Evolutionary conservation across 106 monocot genomes (phyloP), one percentile per base, ranked within the genome.

Genomic region (Allium sativum): DNA sequence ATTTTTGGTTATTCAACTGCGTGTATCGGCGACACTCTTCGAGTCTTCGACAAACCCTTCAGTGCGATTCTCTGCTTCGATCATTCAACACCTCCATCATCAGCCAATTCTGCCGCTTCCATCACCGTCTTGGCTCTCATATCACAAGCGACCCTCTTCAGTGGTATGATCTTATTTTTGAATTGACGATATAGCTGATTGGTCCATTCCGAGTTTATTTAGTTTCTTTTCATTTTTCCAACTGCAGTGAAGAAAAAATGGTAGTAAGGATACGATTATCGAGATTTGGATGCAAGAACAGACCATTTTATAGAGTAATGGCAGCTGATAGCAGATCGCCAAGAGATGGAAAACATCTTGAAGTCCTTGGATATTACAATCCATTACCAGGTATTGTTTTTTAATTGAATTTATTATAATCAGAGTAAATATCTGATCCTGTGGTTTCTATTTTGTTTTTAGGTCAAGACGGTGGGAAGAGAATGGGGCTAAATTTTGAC

Each of bases 291-390:
- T 96, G 96, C 76, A 72, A 59, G 71, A 90, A 96, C 79, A 84
- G 58, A 62, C 96, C 96, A 0, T 91, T 87, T 77, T 96, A 87
- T 56, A 71, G 96, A 14, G 81, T 96, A 43, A 84, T 87, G 79
- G 87, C 96, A 12, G 96, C 96, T n/a, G 82, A 96, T 55, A 87
- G 90, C 68, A 57, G 90, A 12, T 87, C 81, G 8, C 84, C 82
- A 0, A 74, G 96, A 44, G 96, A 96, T 57, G 96, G 96, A 42
- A 90, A 84, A 76, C 90, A 91, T 48, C 87, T 96, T 15, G 90
- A 96, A 61, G 59, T 91, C 52, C 72, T 96, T 52, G 96, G 90
- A 48, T 91, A 91, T 68, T 96, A 96, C 73, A 96, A 91, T 64
- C 96, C 96, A 13, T 69, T 96, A 11, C 90, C 96, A 5, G 96